phyloP scores from a whole-genome alignment of 768 basidiomycete species.

The Coprinellus micaceus region DNA sequence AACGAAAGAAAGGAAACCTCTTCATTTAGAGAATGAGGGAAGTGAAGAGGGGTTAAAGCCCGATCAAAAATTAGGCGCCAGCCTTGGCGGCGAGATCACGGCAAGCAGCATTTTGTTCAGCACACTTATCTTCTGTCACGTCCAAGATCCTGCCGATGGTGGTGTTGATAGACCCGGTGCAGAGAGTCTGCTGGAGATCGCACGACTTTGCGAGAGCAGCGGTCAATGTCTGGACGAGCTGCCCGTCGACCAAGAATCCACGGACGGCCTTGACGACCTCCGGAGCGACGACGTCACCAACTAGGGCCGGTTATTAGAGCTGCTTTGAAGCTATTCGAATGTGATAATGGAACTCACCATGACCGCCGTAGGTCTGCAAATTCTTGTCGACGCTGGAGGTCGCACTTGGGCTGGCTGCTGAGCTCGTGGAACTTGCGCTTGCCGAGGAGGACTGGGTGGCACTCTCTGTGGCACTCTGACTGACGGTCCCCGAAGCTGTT shows the following conservation, averaged over 20 bases:
- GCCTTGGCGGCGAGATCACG: conserved; percentile 18
- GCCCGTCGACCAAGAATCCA: conserved; percentile 45
- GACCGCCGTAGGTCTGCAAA: too few species aligned
- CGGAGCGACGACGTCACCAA: conserved; percentile 27
- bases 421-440: too few species aligned
- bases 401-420: too few species aligned
- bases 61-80: background rate
- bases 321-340: too few species aligned
- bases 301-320: too few species aligned
- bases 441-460: too few species aligned
- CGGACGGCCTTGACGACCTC: conserved; percentile 41
- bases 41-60: background rate
- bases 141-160: too few species aligned
- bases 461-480: too few species aligned
- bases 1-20: background rate
- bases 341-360: too few species aligned
- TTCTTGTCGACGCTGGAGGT: too few species aligned
- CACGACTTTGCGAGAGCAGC: conserved; percentile 56
- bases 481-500: conserved; percentile 23
- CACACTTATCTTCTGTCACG: conserved; percentile 26
- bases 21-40: background rate
- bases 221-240: conserved; percentile 42
- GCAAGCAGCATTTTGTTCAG: conserved; percentile 33
- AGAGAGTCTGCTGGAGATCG: conserved; percentile 55
- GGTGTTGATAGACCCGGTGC: conserved; percentile 35